Evolutionary conservation across 495 filamentous ascomycete genomes (phyloP), one percentile per base, ranked within the genome.

Genomic region (Hypoxylon trugodes): DNA sequence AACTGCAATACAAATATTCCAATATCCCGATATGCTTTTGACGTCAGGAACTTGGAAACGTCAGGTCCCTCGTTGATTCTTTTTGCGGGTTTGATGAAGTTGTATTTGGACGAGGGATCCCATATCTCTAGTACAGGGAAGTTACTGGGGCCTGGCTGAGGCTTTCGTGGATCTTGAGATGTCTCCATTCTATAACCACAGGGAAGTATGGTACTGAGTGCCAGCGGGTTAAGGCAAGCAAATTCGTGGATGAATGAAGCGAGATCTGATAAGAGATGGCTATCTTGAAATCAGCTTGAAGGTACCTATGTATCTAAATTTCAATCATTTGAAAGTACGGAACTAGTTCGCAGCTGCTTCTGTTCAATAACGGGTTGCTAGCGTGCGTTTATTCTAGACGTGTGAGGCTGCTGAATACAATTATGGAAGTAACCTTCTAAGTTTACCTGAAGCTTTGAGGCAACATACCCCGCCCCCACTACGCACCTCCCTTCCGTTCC

Each of bases 1-100:
- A 99, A 83, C 74, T 98, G 95, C 40, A 96, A 74, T 5, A 98
- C 73, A 70, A 97, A 99, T 40, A 83, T 82, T 77, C 90, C 87
- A 28, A 98, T 90, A 73, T 96, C 90, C 38, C 81, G 79, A 76
- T 98, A 97, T 12, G 91, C 95, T 71, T 81, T 85, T 24, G 92
- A 91, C 22, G 81, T 81, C 26, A 92, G 81, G 68, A 97, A 99
- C 45, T 77, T 79, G 4, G 82, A 65, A 16, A 98, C 89, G 82
- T 97, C 92, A 30, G 86, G 76, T 50, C 86, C 86, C 40, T 92
- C 88, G 74, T 96, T 77, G 73, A 99, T 99, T 50, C 78, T 81
- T 71, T 98, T 98, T 52, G 54, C 38, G 0, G 89, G 90, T n/a
- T 67, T 66, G 26, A 69, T 37, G 69, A 89, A 90, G 42, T 43